Conservation (phyloP, 495 filamentous ascomycete genomes). For the Hyaloscypha hepaticicola region DNA sequence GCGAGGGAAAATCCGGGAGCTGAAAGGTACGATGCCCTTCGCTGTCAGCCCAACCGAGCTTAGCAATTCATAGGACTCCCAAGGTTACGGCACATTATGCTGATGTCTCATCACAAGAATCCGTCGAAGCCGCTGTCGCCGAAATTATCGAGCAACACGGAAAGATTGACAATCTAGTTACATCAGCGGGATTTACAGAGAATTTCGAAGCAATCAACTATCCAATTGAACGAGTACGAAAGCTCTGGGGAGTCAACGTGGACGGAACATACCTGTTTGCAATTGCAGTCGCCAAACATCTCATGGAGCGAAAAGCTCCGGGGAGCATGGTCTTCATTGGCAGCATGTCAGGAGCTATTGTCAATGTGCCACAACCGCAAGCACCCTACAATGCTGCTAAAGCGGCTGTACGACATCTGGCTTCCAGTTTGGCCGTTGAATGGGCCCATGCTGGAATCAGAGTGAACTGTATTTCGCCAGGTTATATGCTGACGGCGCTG, state of each 20-base stretch:
- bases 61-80: slow-evolving; percentile 53
- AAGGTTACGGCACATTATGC: slow-evolving; percentile 86
- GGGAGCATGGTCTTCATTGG: slow-evolving; percentile 95
- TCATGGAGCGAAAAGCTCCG: slow-evolving; percentile 74
- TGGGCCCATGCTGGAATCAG: slow-evolving; percentile 77
- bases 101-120: slow-evolving; percentile 77
- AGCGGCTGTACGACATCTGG: slow-evolving; percentile 81
- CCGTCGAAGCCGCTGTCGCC: slow-evolving; percentile 67
- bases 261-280: slow-evolving; percentile 93
- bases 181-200: slow-evolving; percentile 93
- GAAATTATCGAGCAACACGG: slow-evolving; percentile 70
- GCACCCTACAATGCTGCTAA: slow-evolving; percentile 89
- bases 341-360: slow-evolving; percentile 88
- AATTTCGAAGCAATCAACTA: slow-evolving; percentile 91
- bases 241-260: slow-evolving; percentile 92
- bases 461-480: slow-evolving; percentile 74
- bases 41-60: not conserved
- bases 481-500: slow-evolving; percentile 91
- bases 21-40: slow-evolving; percentile 53
- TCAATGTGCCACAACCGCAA: slow-evolving; percentile 94
- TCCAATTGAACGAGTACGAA: slow-evolving; percentile 82
- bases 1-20: slow-evolving; percentile 73
- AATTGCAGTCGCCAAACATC: slow-evolving; percentile 77
- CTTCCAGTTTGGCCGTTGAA: slow-evolving; percentile 84
- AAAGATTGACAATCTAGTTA: slow-evolving; percentile 88